Evolutionary conservation across 495 filamentous ascomycete genomes (phyloP).

Genomic region (Cercophora sp.): DNA sequence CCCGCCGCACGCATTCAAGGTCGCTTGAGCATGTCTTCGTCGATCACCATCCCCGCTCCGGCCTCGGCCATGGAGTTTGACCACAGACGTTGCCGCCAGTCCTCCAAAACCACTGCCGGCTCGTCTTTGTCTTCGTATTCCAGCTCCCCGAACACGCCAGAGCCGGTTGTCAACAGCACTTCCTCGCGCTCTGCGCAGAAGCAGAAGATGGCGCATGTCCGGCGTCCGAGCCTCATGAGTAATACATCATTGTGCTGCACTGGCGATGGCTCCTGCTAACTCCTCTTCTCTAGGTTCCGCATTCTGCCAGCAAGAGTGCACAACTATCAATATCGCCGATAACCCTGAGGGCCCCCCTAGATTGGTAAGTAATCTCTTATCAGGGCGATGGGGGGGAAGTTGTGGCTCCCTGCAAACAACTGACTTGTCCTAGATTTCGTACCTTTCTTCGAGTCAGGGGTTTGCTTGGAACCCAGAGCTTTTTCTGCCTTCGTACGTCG

Average conservation of each 20-base stretch:
- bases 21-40: slow-evolving; percentile 45
- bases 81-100: slow-evolving; percentile 31
- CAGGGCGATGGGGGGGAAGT: no score
- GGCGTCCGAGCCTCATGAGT: slow-evolving; percentile 55
- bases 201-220: slow-evolving; percentile 42
- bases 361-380: slow-evolving; percentile 47
- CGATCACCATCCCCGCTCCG: slow-evolving; percentile 49
- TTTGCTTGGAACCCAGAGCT: slow-evolving; percentile 70
- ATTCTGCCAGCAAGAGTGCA: slow-evolving; percentile 61
- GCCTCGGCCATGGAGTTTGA: slow-evolving; percentile 27
- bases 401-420: no score
- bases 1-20: no score
- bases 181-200: slow-evolving; percentile 36
- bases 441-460: slow-evolving; percentile 63
- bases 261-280: no score
- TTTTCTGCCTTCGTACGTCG: slow-evolving; percentile 55
- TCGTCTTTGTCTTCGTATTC: slow-evolving; percentile 54
- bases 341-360: slow-evolving; percentile 58
- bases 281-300: slow-evolving; percentile 57
- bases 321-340: slow-evolving; percentile 63
- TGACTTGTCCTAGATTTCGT: slow-evolving; percentile 68
- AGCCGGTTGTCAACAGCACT: slow-evolving; percentile 24
- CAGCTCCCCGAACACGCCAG: slow-evolving; percentile 47
- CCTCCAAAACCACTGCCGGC: slow-evolving; percentile 37
- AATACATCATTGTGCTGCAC: no score